Base-by-base conservation (phyloP, 2,329 filamentous ascomycete species). In the Verticillium tricorpus region DNA sequence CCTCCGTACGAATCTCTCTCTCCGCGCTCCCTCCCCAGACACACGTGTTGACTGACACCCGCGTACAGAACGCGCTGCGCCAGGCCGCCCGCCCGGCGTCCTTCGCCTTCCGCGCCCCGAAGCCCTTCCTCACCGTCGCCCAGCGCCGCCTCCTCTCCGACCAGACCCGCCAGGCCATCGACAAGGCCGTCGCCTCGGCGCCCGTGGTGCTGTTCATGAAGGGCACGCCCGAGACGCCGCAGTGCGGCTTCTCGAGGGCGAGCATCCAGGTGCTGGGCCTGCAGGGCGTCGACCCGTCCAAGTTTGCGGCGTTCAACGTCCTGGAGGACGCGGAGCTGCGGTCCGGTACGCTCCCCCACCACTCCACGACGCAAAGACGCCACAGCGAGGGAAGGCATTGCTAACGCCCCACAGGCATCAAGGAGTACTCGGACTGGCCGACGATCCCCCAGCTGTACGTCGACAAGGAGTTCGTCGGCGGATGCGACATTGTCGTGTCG, bases 201-300 rank as follows among this genome's bases (percentile, higher is more conserved):
- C 94, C 94, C 2, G 94, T 99, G 0, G 95, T 99, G 1, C 84
- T 99, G 62, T 99, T 99, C 83, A 99, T 99, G 95, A 99, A 99
- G 82, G 95, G 95, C 63, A 98, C 95, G 1, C 95, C 95, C 62
- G 93, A 97, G 79, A 92, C 87, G 64, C 95, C 95, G 22, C 93
- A 97, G 77, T 99, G 95, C 78, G 95, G 95, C 56, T 99, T 97
- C 83, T 98, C 94, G 63, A 87, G 93, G 70, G 94, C 94, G 60
- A 92, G 86, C 74, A 96, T 99, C 74, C 93, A 98, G 82, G 93
- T 99, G 70, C 83, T 99, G 66, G 92, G 94, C 62, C 78, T 97
- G 71, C 94, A 99, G 79, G 95, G 95, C 66, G 93, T 99, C 65
- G 91, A 98, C 78, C 95, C 95, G 17, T 84, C 85, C 67, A 98